A percentile compares a stretch with the other conserved stretches of the same genome.
phyloP scores from a whole-genome alignment of 352 stramenopile species.

The Stramenopiles sp. region DNA sequence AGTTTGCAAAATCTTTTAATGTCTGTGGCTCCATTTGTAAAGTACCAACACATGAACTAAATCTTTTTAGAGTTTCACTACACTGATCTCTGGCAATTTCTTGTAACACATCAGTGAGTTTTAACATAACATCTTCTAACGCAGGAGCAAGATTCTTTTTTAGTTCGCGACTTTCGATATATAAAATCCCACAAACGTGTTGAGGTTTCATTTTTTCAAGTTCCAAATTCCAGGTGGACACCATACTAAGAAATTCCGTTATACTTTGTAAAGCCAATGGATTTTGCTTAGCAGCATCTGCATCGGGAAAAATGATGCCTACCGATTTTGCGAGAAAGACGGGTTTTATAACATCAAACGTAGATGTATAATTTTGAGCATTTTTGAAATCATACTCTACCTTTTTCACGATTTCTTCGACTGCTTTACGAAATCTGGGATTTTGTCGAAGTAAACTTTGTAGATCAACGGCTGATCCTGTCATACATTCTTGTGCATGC shows the following conservation, averaged over 20 bases:
- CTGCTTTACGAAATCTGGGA: neutral
- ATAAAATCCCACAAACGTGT: slow-evolving; percentile 48
- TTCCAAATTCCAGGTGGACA: slow-evolving; percentile 56
- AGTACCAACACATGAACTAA: slow-evolving; percentile 42
- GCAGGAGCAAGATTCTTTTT: slow-evolving; percentile 59
- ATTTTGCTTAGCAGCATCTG: slow-evolving; percentile 1
- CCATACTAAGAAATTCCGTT: slow-evolving; percentile 24
- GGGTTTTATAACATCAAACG: slow-evolving; percentile 45
- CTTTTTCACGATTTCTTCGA: slow-evolving; percentile 32
- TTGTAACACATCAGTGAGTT: slow-evolving; percentile 55
- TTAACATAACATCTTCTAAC: slow-evolving; percentile 44
- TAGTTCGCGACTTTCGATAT: slow-evolving; percentile 55
- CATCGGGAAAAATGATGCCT: neutral
- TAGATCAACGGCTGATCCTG: neutral
- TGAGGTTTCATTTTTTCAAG: slow-evolving; percentile 57
- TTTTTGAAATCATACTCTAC: slow-evolving; percentile 40
- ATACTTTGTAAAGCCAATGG: slow-evolving; percentile 6
- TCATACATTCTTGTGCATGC: slow-evolving; percentile 14
- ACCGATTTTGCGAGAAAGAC: slow-evolving; percentile 54
- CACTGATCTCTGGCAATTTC: slow-evolving; percentile 42
- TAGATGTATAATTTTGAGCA: slow-evolving; percentile 36
- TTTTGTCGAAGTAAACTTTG: slow-evolving; percentile 5
- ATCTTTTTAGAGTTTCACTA: slow-evolving; percentile 41
- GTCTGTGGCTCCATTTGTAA: slow-evolving; percentile 36
- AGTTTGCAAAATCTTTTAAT: slow-evolving; percentile 51